These are phyloP conservation scores for Colletotrichum gigasporum DNA, from an alignment of 2,329 filamentous ascomycete species.

Conservation along the genomic window DNA sequence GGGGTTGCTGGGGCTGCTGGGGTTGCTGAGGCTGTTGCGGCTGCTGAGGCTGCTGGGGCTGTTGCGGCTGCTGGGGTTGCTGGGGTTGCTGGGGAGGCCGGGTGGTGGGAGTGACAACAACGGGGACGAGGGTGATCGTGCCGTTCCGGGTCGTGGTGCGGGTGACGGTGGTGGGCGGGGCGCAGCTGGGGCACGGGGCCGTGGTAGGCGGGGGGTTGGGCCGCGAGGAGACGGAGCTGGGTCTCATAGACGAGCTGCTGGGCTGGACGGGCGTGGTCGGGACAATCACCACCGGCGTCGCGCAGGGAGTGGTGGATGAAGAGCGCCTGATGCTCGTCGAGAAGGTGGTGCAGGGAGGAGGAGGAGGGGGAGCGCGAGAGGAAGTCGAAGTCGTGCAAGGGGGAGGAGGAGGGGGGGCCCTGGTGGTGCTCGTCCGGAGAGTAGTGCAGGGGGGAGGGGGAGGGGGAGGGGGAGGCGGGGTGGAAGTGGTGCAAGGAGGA, in stretches of 20 bases:
- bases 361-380: background rate
- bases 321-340: background rate
- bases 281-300: too few relatives aligned
- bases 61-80: background rate
- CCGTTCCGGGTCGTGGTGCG: background rate
- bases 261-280: background rate
- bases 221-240: background rate
- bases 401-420: background rate
- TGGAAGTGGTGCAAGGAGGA: too few relatives aligned
- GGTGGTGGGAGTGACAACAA: background rate
- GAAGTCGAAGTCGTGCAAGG: background rate
- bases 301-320: too few relatives aligned
- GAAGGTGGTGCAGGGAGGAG: background rate
- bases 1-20: background rate
- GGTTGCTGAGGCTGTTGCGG: too few relatives aligned
- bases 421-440: background rate
- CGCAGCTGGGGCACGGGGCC: too few relatives aligned
- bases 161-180: slow-evolving; percentile 5
- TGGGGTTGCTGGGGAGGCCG: background rate
- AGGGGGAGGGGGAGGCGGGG: too few relatives aligned
- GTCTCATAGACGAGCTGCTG: background rate
- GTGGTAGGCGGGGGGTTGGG: background rate
- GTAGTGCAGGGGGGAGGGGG: background rate
- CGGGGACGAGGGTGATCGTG: background rate
- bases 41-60: background rate